Evolutionary conservation across 164 flowering plant genomes (phyloP), one percentile per base, ranked within the genome.

Genomic region (Umbellularia californica): DNA sequence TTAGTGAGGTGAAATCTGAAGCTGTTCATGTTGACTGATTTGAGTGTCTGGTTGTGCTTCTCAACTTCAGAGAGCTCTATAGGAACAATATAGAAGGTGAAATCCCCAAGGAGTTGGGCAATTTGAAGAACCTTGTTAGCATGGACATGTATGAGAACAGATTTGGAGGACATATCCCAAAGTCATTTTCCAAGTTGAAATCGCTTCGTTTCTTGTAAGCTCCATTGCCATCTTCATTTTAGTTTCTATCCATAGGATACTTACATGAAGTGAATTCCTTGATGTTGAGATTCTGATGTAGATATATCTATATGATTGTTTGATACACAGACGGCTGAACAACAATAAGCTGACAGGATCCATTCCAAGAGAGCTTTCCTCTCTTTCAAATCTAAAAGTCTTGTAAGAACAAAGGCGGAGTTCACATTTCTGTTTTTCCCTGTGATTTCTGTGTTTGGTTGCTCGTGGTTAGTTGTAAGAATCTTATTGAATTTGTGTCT

Each of bases 101-200:
- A 78, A 88, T 93, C 23, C 98, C 98, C 1, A 72, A 88, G 74
- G 92, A 89, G 78, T 82, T 93, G 83, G 98, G 97, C 13, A 81
- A 88, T n/a, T 80, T 93, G 89, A 82, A 87, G 70, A 86, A 79
- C 69, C 90, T 92, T 66, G 64, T 93, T 24, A 90, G 94, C 86
- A 82, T 93, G 95, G 95, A 93, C 86, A 77, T 93, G 68, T 90
- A 92, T 71, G 85, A 70, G 20, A 93, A 92, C 82, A 79, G 63
- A 10, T 80, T 92, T 17, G 84, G 87, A 76, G 98, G 98, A 72
- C 15, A 72, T 25, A 92, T 93, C 55, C 97, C 97, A 3, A 87
- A 87, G 75, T 86, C 95, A 12, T 84, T 92, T 71, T 79, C 88
- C 62, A 87, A 87, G 58, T 77, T 93, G 85, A 87, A 85, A 83